These are phyloP conservation scores for Kregervanrija pseudodelftensis DNA, from an alignment of 805 yeast species.

Conservation along the genomic window DNA sequence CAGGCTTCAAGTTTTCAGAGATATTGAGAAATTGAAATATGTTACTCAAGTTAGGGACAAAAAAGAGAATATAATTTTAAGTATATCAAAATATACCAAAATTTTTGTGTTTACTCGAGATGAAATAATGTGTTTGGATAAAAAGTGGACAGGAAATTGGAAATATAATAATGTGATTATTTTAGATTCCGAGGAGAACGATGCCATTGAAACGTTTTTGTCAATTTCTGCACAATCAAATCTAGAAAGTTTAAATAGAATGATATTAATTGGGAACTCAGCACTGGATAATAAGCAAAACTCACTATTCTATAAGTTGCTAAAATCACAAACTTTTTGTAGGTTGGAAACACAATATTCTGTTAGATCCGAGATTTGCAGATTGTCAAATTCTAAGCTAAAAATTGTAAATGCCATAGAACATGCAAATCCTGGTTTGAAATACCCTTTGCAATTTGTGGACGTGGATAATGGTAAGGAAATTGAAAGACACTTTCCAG, in stretches of 20 bases:
- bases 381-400: not conserved
- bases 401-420: not conserved
- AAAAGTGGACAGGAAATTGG: too few species aligned
- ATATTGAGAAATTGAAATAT: constrained; percentile 7
- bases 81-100: not conserved
- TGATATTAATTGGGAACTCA: constrained; percentile 31
- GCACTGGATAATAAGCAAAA: not conserved
- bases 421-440: constrained; percentile 28
- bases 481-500: constrained; percentile 12
- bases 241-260: constrained; percentile 14
- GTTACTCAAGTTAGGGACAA: not conserved
- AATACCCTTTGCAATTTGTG: constrained; percentile 25
- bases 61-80: not conserved
- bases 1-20: constrained; percentile 5
- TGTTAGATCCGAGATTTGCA: constrained; percentile 1
- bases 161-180: too few species aligned
- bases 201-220: too few species aligned
- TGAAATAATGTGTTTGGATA: constrained; percentile 2
- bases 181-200: too few species aligned
- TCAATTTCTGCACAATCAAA: too few species aligned
- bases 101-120: constrained; percentile 3
- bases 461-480: constrained; percentile 25
- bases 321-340: not conserved
- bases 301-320: constrained; percentile 4
- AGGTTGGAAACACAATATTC: constrained; percentile 4